Percentiles rank a stretch among this genome's conserved stretches.
Conservation (phyloP, 331 rosid species). For the Rosa hybrid region DNA sequence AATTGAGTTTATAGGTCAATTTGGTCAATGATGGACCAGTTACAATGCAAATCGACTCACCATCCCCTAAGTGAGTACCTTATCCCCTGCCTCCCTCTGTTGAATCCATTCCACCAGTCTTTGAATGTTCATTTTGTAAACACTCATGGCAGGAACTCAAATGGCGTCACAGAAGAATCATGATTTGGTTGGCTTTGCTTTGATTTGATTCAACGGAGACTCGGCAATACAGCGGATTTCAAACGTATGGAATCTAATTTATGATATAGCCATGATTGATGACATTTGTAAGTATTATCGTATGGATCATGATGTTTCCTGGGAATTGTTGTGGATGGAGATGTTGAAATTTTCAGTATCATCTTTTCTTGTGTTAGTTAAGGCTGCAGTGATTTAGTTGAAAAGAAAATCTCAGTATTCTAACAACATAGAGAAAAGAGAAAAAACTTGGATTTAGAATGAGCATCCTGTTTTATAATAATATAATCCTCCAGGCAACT, state of each 20-base stretch:
- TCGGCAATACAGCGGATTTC: neutral
- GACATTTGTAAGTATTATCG: neutral
- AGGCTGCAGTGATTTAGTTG: neutral
- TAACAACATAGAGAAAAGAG: too few species aligned
- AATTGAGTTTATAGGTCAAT: slow-evolving; percentile 52
- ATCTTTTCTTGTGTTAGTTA: neutral
- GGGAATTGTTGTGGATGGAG: neutral
- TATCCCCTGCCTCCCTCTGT: neutral
- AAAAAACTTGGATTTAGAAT: too few species aligned
- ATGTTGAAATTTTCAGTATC: neutral
- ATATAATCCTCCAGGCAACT: neutral
- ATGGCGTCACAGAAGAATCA: slow-evolving; percentile 9
- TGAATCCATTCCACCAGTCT: neutral
- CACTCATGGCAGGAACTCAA: slow-evolving; percentile 26
- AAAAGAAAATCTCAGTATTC: too few species aligned
- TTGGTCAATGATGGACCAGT: slow-evolving; percentile 96
- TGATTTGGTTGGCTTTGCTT: slow-evolving; percentile 9
- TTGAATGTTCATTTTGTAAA: neutral
- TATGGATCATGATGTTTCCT: neutral
- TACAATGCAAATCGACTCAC: slow-evolving; percentile 95
- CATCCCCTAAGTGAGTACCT: slow-evolving; percentile 62
- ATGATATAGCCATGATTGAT: neutral
- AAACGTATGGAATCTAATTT: neutral
- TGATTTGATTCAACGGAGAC: neutral
- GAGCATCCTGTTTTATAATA: too few species aligned